Percentiles rank a stretch among this genome's conserved stretches.
Conservation (phyloP, 441 rosid genomes). For the Geranium incanum region DNA sequence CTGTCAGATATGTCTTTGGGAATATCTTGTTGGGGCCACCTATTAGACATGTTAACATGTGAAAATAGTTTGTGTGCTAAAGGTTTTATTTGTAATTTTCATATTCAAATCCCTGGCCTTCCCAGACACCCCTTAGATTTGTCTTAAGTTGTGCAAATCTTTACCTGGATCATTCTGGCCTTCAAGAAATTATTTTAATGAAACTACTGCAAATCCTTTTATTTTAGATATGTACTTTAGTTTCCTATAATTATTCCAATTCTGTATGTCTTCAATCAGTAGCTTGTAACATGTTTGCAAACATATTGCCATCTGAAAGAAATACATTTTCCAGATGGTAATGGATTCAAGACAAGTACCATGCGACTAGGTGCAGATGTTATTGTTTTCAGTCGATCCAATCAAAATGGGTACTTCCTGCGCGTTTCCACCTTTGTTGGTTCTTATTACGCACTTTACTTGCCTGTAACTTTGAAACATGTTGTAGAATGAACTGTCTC, state of each 20-base stretch:
- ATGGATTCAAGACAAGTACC: constrained; percentile 98
- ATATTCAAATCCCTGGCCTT: not conserved
- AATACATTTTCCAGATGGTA: constrained; percentile 61
- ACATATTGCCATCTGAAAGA: constrained; percentile 11
- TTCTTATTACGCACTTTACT: not conserved
- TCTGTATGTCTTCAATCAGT: constrained; percentile 7
- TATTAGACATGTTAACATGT: not conserved
- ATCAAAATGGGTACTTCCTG: constrained; percentile 45
- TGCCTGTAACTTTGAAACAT: not conserved
- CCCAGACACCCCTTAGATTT: not conserved
- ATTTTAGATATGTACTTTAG: not conserved
- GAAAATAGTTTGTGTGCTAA: not conserved
- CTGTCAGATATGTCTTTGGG: not conserved
- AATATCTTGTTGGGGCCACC: not conserved
- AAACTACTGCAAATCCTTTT: constrained; percentile 6
- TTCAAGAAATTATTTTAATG: not conserved
- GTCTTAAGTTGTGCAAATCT: not conserved
- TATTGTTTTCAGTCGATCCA: constrained; percentile 65
- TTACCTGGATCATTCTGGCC: not conserved
- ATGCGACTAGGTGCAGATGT: constrained; percentile 96
- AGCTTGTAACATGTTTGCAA: not conserved
- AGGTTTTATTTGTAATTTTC: not conserved
- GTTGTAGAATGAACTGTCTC: not conserved
- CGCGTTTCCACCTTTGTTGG: not conserved
- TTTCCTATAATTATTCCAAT: not conserved